phyloP scores from a whole-genome alignment of 352 stramenopile genomes.

The Phytophthora pluvialis region DNA sequence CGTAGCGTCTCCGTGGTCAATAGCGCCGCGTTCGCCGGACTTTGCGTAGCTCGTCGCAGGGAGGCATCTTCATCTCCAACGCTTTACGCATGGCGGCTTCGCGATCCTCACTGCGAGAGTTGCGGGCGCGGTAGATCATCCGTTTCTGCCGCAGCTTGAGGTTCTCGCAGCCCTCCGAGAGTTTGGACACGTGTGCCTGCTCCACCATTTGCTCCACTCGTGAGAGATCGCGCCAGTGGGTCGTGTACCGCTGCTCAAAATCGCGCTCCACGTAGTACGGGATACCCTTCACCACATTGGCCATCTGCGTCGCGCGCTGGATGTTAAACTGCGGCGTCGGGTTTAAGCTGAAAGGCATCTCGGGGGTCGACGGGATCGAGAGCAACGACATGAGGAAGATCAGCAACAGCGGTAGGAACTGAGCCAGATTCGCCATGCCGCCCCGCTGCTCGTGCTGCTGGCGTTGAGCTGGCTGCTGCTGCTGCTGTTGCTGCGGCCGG shows the following conservation, averaged over 20 bases:
- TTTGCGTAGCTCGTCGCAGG: constrained; percentile 79
- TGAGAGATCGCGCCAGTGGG: constrained; percentile 82
- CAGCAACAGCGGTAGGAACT: constrained; percentile 87
- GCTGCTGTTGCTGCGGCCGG: constrained; percentile 34
- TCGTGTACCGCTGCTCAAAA: constrained; percentile 89
- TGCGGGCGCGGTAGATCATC: constrained; percentile 87
- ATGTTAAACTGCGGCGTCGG: constrained; percentile 80
- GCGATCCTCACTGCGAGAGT: constrained; percentile 75
- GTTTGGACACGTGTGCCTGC: constrained; percentile 72
- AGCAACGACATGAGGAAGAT: constrained; percentile 88
- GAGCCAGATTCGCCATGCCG: constrained; percentile 61
- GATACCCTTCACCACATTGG: constrained; percentile 84
- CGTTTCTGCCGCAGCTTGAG: constrained; percentile 87
- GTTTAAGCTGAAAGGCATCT: constrained; percentile 87
- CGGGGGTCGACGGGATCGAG: constrained; percentile 71
- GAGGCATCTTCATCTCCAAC: constrained; percentile 85
- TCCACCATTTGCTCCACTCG: constrained; percentile 89
- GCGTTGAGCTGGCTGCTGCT: constrained; percentile 43
- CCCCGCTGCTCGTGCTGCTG: constrained; percentile 49
- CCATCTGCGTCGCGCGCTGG: constrained; percentile 79
- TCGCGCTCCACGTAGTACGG: constrained; percentile 89
- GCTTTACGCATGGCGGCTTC: constrained; percentile 80
- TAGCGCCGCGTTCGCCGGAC: constrained; percentile 71
- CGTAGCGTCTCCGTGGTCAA: constrained; percentile 29
- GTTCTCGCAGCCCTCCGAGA: constrained; percentile 83